phyloP scores from a whole-genome alignment of 208 protist genomes.

The Leishmania gerbilli region DNA sequence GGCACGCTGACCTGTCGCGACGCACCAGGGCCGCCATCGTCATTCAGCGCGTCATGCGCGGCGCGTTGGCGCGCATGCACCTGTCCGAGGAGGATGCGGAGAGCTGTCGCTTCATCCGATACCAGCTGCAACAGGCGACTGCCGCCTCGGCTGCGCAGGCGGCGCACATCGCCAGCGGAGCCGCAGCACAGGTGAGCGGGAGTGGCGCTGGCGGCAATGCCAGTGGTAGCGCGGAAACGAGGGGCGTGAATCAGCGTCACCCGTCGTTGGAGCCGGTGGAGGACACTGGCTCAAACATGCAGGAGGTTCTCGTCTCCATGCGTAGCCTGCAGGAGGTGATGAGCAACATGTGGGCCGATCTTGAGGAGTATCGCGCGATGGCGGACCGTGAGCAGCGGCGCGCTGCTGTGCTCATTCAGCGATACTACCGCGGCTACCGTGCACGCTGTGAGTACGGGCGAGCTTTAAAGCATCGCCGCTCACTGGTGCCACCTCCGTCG shows the following conservation, averaged over 20 bases:
- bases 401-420: constrained; percentile 79
- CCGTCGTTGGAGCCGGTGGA: constrained; percentile 19
- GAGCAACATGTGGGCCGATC: constrained; percentile 62
- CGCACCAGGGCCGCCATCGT: constrained; percentile 55
- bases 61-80: constrained; percentile 44
- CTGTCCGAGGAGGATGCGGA: constrained; percentile 40
- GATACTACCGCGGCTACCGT: constrained; percentile 67
- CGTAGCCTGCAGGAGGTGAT: constrained; percentile 58
- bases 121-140: constrained; percentile 35
- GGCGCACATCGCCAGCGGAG: background rate
- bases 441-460: constrained; percentile 54
- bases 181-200: background rate
- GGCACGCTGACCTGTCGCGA: constrained; percentile 60
- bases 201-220: constrained; percentile 1
- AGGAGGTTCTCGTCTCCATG: constrained; percentile 57
- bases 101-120: constrained; percentile 43
- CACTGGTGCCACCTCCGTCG: background rate
- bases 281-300: constrained; percentile 33
- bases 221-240: background rate
- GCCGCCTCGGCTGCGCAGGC: constrained; percentile 2
- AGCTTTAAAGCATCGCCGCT: constrained; percentile 27
- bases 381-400: constrained; percentile 43
- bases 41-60: constrained; percentile 66
- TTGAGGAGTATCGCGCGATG: constrained; percentile 64
- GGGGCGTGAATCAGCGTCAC: constrained; percentile 10